Evolutionary conservation across 2,329 filamentous ascomycete genomes (phyloP).

Genomic region (Fusarium beomiforme): DNA sequence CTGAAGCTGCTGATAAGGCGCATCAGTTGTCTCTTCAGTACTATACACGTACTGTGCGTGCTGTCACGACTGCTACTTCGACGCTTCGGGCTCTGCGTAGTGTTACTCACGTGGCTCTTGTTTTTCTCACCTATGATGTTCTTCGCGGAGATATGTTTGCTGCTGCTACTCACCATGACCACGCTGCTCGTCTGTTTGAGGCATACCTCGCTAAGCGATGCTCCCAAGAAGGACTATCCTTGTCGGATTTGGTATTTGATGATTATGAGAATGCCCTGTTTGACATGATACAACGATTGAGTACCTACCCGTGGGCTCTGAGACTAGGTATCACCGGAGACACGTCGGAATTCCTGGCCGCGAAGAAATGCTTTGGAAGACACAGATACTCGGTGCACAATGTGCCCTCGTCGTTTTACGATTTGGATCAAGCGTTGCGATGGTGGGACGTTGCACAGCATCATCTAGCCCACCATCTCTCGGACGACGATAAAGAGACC

Average conservation of each 20-base stretch:
- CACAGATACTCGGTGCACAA: constrained; percentile 24
- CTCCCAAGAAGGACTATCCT: constrained; percentile 16
- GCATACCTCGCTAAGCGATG: constrained; percentile 30
- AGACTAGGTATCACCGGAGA: constrained; percentile 15
- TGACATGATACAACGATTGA: constrained; percentile 37
- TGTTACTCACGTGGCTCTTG: constrained; percentile 32
- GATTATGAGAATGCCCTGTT: constrained; percentile 27
- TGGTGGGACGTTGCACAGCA: constrained; percentile 38
- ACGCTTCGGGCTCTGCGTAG: constrained; percentile 12
- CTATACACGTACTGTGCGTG: constrained; percentile 33
- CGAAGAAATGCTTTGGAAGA: neutral
- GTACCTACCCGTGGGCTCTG: constrained; percentile 34
- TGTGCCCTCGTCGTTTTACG: constrained; percentile 27
- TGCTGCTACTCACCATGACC: constrained; percentile 31
- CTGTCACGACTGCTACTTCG: constrained; percentile 1
- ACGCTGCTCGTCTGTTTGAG: constrained; percentile 30
- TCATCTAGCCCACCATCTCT: constrained; percentile 11
- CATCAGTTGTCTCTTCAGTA: constrained; percentile 26
- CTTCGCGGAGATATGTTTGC: constrained; percentile 29
- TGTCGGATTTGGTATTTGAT: constrained; percentile 19
- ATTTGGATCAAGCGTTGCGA: constrained; percentile 20
- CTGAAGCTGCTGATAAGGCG: constrained; percentile 9
- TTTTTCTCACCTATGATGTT: constrained; percentile 38
- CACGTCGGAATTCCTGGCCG: neutral
- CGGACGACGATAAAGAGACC: neutral